Conservation (phyloP, 768 basidiomycete genomes). For the Suillus plorans region DNA sequence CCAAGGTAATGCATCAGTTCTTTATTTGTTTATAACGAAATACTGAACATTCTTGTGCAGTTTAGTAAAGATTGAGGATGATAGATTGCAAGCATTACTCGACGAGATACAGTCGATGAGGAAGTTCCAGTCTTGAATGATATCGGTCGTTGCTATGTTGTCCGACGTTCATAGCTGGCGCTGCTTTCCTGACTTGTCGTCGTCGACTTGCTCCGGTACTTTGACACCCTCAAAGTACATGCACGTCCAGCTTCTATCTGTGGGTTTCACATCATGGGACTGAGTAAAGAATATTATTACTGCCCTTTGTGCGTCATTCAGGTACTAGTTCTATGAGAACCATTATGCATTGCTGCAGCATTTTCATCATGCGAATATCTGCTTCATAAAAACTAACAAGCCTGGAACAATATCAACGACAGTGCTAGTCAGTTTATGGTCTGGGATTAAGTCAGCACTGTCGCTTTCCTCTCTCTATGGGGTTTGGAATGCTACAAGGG, state of each 20-base stretch:
- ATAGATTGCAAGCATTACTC: slow-evolving; percentile 75
- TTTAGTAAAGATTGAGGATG: slow-evolving; percentile 86
- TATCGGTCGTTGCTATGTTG: not conserved
- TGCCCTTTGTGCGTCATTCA: not conserved
- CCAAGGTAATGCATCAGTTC: slow-evolving; percentile 59
- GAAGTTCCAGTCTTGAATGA: slow-evolving; percentile 75
- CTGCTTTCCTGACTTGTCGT: not conserved
- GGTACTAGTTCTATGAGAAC: not conserved
- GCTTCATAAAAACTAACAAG: not conserved
- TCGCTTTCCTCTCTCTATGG: not conserved
- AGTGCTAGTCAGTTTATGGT: too few relatives aligned
- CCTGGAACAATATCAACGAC: not conserved
- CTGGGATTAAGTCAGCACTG: not conserved
- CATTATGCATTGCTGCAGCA: not conserved
- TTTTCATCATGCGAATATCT: not conserved
- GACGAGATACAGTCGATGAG: slow-evolving; percentile 90
- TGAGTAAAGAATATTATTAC: not conserved
- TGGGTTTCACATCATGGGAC: not conserved
- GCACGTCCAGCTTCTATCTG: not conserved
- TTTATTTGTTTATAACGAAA: not conserved
- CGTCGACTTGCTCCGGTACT: not conserved
- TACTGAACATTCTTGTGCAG: not conserved
- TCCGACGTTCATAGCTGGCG: not conserved
- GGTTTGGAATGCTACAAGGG: too few relatives aligned
- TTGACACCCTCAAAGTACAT: not conserved